Percentiles rank a stretch among this genome's conserved stretches.
Evolutionary conservation across 129 eudicot species (phyloP).

Genomic region (Oenanthe sinensis): DNA sequence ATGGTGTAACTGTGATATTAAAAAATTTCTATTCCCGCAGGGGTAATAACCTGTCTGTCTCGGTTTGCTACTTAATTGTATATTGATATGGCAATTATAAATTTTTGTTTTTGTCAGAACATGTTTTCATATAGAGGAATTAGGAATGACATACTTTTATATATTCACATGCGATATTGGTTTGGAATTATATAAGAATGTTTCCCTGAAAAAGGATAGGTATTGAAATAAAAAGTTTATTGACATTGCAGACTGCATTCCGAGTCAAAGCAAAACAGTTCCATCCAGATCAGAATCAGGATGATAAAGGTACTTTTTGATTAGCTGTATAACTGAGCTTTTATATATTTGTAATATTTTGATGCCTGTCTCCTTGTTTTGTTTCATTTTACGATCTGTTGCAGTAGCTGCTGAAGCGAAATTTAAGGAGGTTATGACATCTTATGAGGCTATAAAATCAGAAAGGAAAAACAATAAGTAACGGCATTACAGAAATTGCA

Average conservation of each 20-base stretch:
- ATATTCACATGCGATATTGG: not conserved
- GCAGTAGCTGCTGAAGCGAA: conserved; percentile 92
- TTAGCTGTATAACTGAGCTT: not conserved
- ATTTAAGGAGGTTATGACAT: conserved; percentile 89
- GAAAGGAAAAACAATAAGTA: conserved; percentile 47
- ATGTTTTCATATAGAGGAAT: not conserved
- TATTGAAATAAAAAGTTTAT: not conserved
- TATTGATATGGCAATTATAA: not conserved
- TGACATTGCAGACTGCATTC: conserved; percentile 62
- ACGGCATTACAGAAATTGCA: not conserved
- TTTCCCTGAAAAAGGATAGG: not conserved
- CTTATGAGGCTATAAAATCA: conserved; percentile 84
- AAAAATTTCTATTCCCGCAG: not conserved
- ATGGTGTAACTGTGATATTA: not conserved
- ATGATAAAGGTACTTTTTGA: conserved; percentile 51
- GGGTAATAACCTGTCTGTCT: not conserved
- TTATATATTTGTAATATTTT: not conserved
- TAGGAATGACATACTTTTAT: not conserved
- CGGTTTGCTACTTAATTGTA: not conserved
- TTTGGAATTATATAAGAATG: not conserved
- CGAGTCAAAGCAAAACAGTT: conserved; percentile 76
- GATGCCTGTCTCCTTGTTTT: not conserved
- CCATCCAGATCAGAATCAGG: conserved; percentile 97
- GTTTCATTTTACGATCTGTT: conserved; percentile 15
- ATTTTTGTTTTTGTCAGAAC: not conserved